A percentile compares a stretch with the other conserved stretches of the same genome.
These are phyloP conservation scores for Leavenworthia alabamica DNA, from an alignment of 345 rosid genomes.

Conservation along the genomic window DNA sequence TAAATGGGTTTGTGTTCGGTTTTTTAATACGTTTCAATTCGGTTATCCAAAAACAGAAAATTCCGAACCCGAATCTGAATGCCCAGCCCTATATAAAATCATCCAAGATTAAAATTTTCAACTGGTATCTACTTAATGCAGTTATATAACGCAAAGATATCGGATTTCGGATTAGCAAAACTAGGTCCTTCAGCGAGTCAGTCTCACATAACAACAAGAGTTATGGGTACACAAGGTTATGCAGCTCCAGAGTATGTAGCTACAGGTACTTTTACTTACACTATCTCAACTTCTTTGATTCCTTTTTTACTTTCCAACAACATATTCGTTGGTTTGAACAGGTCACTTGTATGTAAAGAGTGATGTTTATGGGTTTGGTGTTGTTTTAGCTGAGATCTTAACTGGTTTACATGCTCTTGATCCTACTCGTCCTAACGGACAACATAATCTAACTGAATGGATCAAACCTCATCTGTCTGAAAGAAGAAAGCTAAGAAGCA, in stretches of 20 bases:
- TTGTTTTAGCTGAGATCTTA: conserved; percentile 79
- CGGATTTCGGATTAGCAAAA: conserved; percentile 94
- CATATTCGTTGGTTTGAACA: conserved; percentile 32
- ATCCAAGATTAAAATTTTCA: neutral
- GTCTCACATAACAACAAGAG: conserved; percentile 90
- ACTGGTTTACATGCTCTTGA: conserved; percentile 84
- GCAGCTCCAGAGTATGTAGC: conserved; percentile 98
- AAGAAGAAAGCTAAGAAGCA: conserved; percentile 56
- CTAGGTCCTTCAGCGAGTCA: conserved; percentile 94
- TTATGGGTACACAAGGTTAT: conserved; percentile 91
- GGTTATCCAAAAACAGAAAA: too few species aligned
- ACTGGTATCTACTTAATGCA: conserved; percentile 32
- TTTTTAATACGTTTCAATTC: too few species aligned
- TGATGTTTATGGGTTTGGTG: conserved; percentile 90
- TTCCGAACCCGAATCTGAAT: too few species aligned
- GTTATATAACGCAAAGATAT: conserved; percentile 79
- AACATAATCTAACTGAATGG: conserved; percentile 71
- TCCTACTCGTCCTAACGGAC: conserved; percentile 58
- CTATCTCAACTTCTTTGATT: conserved; percentile 6
- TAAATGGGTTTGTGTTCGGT: too few species aligned
- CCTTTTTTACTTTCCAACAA: neutral
- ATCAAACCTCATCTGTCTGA: conserved; percentile 67
- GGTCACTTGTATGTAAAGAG: conserved; percentile 96
- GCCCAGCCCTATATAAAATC: too few species aligned
- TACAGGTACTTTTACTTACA: conserved; percentile 60